phyloP scores from a whole-genome alignment of 192 early-diverging fungal species.

The Coemansia sp. region DNA sequence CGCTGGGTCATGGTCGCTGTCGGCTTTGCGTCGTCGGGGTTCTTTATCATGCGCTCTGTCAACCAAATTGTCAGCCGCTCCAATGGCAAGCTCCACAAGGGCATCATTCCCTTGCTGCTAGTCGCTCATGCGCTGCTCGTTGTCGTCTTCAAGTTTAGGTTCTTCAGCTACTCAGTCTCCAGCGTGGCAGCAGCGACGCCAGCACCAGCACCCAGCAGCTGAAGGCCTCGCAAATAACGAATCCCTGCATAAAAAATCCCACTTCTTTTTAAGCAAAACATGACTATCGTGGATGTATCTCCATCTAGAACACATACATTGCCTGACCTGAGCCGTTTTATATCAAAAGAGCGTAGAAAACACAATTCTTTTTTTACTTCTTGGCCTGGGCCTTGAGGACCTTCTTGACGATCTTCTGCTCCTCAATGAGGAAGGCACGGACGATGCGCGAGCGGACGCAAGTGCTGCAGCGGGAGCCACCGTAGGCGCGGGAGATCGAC shows the following conservation, averaged over 20 bases:
- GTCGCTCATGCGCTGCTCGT: constrained; percentile 67
- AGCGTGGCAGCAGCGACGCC: constrained; percentile 8
- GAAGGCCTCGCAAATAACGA: not conserved
- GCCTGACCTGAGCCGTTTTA: not conserved
- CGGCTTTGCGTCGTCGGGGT: constrained; percentile 74
- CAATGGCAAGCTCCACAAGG: constrained; percentile 66
- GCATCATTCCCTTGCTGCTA: constrained; percentile 66
- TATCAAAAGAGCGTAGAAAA: constrained; percentile 5
- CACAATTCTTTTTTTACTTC: constrained; percentile 46
- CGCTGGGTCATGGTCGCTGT: constrained; percentile 78
- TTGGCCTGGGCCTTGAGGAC: constrained; percentile 80
- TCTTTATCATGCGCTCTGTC: constrained; percentile 48
- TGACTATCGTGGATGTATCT: not conserved
- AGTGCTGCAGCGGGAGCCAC: constrained; percentile 90
- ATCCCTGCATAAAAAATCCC: not conserved
- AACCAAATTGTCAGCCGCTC: constrained; percentile 64
- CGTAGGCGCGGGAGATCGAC: constrained; percentile 93
- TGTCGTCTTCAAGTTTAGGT: constrained; percentile 78
- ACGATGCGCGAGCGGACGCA: constrained; percentile 90
- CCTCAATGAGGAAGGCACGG: constrained; percentile 98
- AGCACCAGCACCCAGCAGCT: not conserved
- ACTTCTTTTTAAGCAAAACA: no score
- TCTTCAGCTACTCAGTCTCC: constrained; percentile 69
- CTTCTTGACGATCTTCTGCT: constrained; percentile 99
- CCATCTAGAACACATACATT: not conserved